These are phyloP conservation scores for Blastocystis sp. DNA, from an alignment of 352 stramenopile genomes.

Conservation along the genomic window DNA sequence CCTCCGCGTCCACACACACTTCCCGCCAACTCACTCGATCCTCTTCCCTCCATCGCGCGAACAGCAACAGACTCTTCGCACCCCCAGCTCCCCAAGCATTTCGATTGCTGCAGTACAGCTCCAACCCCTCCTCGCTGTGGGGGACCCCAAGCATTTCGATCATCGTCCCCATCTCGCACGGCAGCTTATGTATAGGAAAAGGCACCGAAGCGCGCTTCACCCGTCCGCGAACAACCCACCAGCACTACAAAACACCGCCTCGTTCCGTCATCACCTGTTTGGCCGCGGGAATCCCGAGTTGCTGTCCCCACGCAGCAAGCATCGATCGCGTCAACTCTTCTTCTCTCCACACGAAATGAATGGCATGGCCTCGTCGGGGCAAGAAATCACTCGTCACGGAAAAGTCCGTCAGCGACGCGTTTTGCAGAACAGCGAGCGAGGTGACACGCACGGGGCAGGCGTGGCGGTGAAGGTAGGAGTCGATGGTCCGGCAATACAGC, in stretches of 20 bases:
- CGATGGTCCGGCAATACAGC: neutral
- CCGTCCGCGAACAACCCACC: neutral
- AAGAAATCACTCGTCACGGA: neutral
- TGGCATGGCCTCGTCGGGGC: neutral
- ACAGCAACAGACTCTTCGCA: neutral
- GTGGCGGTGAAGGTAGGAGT: neutral
- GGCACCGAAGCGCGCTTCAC: neutral
- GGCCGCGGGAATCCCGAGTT: neutral
- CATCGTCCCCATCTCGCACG: neutral
- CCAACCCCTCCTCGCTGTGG: neutral
- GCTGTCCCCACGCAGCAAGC: neutral
- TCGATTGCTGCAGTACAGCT: neutral
- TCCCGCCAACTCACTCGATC: neutral
- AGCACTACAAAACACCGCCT: neutral
- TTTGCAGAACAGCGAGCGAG: neutral
- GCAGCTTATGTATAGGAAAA: neutral
- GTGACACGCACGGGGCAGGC: neutral
- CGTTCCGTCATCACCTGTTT: neutral
- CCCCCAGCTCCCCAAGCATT: neutral
- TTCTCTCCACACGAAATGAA: neutral
- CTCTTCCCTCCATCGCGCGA: neutral
- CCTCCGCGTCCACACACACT: neutral
- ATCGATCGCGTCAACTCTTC: neutral
- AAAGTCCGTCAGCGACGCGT: neutral
- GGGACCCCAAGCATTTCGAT: neutral